phyloP scores from a whole-genome alignment of 768 basidiomycete genomes.

The Cantharellus cinnabarinus region DNA sequence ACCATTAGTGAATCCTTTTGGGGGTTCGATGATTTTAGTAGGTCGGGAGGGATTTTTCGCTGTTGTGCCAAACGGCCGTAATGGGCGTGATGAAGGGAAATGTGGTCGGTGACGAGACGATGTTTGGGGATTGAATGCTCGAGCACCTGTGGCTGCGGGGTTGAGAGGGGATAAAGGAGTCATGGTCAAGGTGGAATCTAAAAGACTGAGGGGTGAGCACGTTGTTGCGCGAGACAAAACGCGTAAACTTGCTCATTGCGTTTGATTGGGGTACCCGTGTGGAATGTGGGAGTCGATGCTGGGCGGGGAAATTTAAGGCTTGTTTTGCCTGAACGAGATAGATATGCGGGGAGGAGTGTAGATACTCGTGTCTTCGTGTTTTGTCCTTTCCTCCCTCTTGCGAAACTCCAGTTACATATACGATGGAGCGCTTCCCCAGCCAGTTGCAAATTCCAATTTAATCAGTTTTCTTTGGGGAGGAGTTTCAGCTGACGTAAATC shows the following conservation, averaged over 20 bases:
- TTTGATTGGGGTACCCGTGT: not conserved
- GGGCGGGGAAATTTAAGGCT: too few species aligned
- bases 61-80: conserved; percentile 47
- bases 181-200: not conserved
- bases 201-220: not conserved
- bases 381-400: too few species aligned
- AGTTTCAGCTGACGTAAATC: too few species aligned
- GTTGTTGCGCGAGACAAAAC: not conserved
- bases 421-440: not conserved
- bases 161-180: conserved; percentile 7
- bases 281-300: not conserved
- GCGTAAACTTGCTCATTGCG: not conserved
- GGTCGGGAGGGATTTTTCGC: not conserved
- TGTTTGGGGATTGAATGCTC: conserved; percentile 19
- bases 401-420: not conserved
- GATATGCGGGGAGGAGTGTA: too few species aligned
- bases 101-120: conserved; percentile 20
- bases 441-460: not conserved
- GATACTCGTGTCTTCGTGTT: too few species aligned
- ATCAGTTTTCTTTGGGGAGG: too few species aligned
- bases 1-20: conserved; percentile 35
- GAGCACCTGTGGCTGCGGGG: conserved; percentile 18
- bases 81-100: conserved; percentile 53
- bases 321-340: too few species aligned
- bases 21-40: conserved; percentile 57